Evolutionary conservation across 2,329 filamentous ascomycete species (phyloP), one percentile per base, ranked within the genome.

Genomic region (Penicillium decumbens): DNA sequence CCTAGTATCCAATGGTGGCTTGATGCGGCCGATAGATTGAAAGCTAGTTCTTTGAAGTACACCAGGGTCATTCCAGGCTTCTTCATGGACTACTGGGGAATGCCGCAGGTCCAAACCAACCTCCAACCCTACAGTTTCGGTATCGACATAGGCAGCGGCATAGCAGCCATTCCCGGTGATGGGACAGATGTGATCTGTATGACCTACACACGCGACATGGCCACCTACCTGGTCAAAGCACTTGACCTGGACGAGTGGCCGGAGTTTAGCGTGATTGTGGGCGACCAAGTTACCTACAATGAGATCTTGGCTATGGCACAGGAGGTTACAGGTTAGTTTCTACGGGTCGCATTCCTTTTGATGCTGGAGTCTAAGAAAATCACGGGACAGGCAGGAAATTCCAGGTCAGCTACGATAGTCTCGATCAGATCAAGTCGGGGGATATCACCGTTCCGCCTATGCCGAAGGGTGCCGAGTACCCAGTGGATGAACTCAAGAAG

Each of bases 181-280:
- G 79, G 79, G 0, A 65, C 75, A n/a, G 67, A 63, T 5, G 62
- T 62, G 3, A 65, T 76, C 7, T 61, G 68, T 3, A 75, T 79
- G 59, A 80, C 77, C 0, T 75, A 79, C 55, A 76, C 72, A 1
- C 62, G 62, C 4, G 78, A 81, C 56, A 64, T 81, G 35, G 77
- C 72, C 3, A 68, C 61, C 30, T 79, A 76, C 46, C 67, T 78
- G 4, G 71, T 68, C 6, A 68, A 66, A 4, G 49, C 68, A 3
- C 55, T 80, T 12, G 68, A 70, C n/a, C 51, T 74, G 20, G 57
- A 69, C 3, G 66, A 65, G 20, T 80, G 78, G 78, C 70, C 74
- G 2, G 65, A 69, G 28, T 72, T 55, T 23, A 67, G 60, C 43
- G 40, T 67, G 2, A 46, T 66, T 20, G 65, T 66, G 2, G 73